These are phyloP conservation scores for Salix viminalis DNA, from an alignment of 345 rosid species.

Conservation along the genomic window DNA sequence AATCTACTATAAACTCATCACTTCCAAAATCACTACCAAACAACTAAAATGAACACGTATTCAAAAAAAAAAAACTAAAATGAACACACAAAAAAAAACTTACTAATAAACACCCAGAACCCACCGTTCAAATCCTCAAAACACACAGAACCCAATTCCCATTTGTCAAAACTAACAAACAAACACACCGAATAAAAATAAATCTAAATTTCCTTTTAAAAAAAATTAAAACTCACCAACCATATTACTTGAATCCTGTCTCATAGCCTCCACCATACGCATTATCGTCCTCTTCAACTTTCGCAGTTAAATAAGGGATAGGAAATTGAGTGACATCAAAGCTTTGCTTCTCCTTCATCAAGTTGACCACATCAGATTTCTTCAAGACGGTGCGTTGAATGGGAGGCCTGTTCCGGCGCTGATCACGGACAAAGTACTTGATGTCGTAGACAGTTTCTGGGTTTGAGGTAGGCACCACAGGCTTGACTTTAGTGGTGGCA, in stretches of 20 bases:
- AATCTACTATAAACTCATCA: neutral
- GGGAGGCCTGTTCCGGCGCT: constrained; percentile 85
- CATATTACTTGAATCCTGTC: constrained; percentile 4
- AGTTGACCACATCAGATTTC: constrained; percentile 67
- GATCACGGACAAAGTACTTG: constrained; percentile 69
- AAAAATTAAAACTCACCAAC: constrained; percentile 26
- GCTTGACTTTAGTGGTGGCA: constrained; percentile 45
- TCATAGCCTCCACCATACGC: constrained; percentile 67
- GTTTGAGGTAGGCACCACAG: constrained; percentile 68
- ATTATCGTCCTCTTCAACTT: constrained; percentile 61
- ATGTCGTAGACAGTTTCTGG: constrained; percentile 90
- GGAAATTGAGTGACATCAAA: constrained; percentile 71
- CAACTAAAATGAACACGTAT: neutral
- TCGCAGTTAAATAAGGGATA: constrained; percentile 60
- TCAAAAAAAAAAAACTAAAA: too few species aligned
- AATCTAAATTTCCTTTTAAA: neutral
- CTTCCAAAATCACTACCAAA: neutral
- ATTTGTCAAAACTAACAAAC: neutral
- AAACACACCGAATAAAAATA: neutral
- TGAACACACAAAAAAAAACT: neutral
- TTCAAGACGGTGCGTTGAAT: constrained; percentile 60
- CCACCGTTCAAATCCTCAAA: neutral
- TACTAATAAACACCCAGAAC: neutral
- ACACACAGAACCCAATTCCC: neutral
- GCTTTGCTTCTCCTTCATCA: constrained; percentile 61